Conservation (phyloP, 352 stramenopile genomes). For the Blastocystis sp. region DNA sequence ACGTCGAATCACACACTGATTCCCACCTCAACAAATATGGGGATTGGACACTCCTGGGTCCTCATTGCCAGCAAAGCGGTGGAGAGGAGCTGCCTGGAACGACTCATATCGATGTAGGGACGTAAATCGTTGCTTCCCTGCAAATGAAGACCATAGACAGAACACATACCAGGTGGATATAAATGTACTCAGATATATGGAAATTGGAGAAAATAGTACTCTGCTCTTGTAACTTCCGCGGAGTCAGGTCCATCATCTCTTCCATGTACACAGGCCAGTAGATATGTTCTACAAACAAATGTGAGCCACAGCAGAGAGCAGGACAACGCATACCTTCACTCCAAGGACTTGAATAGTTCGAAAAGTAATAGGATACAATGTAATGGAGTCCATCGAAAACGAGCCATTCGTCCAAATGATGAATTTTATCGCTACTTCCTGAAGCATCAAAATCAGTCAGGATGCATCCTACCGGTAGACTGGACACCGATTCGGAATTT, state of each 20-base stretch:
- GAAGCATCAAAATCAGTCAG: neutral
- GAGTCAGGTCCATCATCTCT: conserved; percentile 3
- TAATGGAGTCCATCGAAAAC: conserved; percentile 57
- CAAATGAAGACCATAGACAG: neutral
- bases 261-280: conserved; percentile 21
- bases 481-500: conserved; percentile 21
- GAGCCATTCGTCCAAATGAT: neutral
- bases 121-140: conserved; percentile 22
- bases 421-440: neutral
- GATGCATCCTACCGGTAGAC: neutral
- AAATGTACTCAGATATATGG: conserved; percentile 47
- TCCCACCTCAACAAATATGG: conserved; percentile 18
- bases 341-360: neutral
- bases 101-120: conserved; percentile 11
- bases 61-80: neutral
- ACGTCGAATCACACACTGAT: neutral
- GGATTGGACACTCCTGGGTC: neutral
- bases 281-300: neutral
- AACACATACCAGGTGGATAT: conserved; percentile 17
- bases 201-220: neutral
- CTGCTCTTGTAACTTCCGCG: neutral
- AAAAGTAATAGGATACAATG: conserved; percentile 28
- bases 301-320: neutral
- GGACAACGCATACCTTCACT: neutral
- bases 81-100: neutral